Conservation (phyloP, 2,329 filamentous ascomycete species). For the Camillea tinctor region DNA sequence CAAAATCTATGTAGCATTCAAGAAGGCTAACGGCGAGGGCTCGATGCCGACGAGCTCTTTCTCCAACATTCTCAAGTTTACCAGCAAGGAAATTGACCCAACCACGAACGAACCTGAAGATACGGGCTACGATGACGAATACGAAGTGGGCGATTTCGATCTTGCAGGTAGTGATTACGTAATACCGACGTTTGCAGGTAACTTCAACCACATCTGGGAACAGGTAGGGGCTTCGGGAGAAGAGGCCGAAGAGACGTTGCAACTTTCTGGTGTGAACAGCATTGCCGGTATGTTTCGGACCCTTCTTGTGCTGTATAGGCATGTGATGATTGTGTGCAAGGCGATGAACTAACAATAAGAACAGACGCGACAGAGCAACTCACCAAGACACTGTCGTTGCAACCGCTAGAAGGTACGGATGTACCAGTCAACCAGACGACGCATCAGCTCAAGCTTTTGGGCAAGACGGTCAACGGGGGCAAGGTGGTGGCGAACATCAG, state of each 20-base stretch:
- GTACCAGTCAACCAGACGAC: constrained; percentile 84
- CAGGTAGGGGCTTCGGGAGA: constrained; percentile 86
- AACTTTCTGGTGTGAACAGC: constrained; percentile 83
- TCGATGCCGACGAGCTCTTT: constrained; percentile 80
- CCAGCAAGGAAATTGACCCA: constrained; percentile 96
- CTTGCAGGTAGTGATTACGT: constrained; percentile 91
- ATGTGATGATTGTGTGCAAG: not conserved
- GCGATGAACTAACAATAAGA: constrained; percentile 14
- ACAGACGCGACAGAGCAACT: constrained; percentile 87
- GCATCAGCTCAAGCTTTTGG: constrained; percentile 92
- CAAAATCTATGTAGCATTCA: constrained; percentile 93
- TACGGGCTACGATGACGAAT: constrained; percentile 92
- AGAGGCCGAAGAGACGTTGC: constrained; percentile 87
- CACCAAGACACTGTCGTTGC: constrained; percentile 80
- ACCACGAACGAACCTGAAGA: constrained; percentile 92
- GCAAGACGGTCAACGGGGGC: constrained; percentile 90
- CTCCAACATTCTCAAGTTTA: constrained; percentile 93
- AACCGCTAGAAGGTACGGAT: constrained; percentile 92
- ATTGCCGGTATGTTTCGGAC: constrained; percentile 71
- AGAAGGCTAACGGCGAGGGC: constrained; percentile 72
- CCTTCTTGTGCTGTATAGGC: not conserved
- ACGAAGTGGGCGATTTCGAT: constrained; percentile 92
- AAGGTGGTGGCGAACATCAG: constrained; percentile 82
- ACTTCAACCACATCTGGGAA: constrained; percentile 95
- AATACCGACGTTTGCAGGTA: constrained; percentile 87